Conservation (phyloP, 352 stramenopile species). For the Thalassiosira mediterranea region DNA sequence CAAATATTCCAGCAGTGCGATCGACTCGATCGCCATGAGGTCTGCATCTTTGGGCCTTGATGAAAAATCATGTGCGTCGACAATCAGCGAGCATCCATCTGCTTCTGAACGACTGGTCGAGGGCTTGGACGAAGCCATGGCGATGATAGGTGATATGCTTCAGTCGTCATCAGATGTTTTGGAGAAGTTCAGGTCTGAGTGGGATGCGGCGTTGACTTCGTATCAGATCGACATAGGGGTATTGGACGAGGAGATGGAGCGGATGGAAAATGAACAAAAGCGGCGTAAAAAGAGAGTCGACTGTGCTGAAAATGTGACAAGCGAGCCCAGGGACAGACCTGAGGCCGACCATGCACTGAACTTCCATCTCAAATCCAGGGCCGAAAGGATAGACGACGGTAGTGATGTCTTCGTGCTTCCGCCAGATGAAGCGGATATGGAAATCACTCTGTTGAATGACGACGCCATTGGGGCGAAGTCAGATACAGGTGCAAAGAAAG, state of each 20-base stretch:
- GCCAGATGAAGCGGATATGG: slow-evolving; percentile 9
- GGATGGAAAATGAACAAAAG: slow-evolving; percentile 14
- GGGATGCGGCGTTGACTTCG: slow-evolving; percentile 16
- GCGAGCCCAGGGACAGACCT: background rate
- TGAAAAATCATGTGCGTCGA: background rate
- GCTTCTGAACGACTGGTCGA: slow-evolving; percentile 4
- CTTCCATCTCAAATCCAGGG: slow-evolving; percentile 21
- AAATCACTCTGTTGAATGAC: slow-evolving; percentile 25
- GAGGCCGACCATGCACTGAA: slow-evolving; percentile 29
- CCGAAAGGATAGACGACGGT: background rate
- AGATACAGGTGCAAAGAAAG: background rate
- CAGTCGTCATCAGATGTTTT: slow-evolving; percentile 4
- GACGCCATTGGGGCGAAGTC: background rate
- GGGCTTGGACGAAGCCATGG: slow-evolving; percentile 11
- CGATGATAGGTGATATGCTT: slow-evolving; percentile 17
- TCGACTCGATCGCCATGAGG: slow-evolving; percentile 18
- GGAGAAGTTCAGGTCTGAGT: slow-evolving; percentile 21
- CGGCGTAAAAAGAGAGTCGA: slow-evolving; percentile 10
- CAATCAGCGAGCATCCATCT: slow-evolving; percentile 5
- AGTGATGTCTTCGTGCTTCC: slow-evolving; percentile 27
- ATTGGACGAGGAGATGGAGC: slow-evolving; percentile 26
- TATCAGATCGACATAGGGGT: slow-evolving; percentile 29
- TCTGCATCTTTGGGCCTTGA: background rate
- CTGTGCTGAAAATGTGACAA: background rate
- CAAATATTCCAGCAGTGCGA: slow-evolving; percentile 11